A percentile compares a stretch with the other conserved stretches of the same genome.
Evolutionary conservation across 805 yeast species (phyloP).

Genomic region (Zygosaccharomyces lentus): DNA sequence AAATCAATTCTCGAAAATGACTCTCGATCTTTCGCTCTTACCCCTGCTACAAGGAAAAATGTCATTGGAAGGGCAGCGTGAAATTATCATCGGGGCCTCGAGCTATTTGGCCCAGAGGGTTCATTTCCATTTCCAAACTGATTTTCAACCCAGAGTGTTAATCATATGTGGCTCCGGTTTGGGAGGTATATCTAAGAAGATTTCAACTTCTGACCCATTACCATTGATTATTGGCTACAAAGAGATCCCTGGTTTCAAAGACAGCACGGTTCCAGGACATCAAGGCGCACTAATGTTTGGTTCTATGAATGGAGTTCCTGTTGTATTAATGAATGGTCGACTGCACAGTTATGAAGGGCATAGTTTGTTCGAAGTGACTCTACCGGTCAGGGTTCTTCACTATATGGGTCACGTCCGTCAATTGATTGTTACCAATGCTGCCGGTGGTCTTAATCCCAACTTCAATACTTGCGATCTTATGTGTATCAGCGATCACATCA

Average conservation of each 20-base stretch:
- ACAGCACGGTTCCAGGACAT: constrained; percentile 88
- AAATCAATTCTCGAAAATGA: not conserved
- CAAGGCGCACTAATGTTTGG: constrained; percentile 82
- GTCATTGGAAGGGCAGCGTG: constrained; percentile 17
- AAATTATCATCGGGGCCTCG: constrained; percentile 16
- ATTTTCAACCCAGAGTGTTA: constrained; percentile 52
- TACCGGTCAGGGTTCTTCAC: constrained; percentile 76
- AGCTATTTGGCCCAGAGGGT: constrained; percentile 15
- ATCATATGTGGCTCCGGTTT: constrained; percentile 94
- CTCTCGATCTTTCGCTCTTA: not conserved
- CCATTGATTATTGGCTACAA: constrained; percentile 54
- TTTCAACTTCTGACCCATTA: constrained; percentile 33
- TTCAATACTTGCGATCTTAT: constrained; percentile 84
- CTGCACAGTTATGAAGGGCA: constrained; percentile 92
- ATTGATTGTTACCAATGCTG: constrained; percentile 89
- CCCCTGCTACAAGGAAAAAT: not conserved
- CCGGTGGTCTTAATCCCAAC: constrained; percentile 74
- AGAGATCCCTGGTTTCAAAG: constrained; percentile 73
- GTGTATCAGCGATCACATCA: constrained; percentile 86
- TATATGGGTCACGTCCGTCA: constrained; percentile 51
- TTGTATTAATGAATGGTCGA: constrained; percentile 91
- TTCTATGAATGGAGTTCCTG: constrained; percentile 64
- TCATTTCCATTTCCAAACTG: constrained; percentile 14
- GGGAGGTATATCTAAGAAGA: constrained; percentile 70
- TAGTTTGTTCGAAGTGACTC: constrained; percentile 72